Conservation (phyloP, 169 alveolate genomes). For the Pseudocohnilembus persalinus region DNA sequence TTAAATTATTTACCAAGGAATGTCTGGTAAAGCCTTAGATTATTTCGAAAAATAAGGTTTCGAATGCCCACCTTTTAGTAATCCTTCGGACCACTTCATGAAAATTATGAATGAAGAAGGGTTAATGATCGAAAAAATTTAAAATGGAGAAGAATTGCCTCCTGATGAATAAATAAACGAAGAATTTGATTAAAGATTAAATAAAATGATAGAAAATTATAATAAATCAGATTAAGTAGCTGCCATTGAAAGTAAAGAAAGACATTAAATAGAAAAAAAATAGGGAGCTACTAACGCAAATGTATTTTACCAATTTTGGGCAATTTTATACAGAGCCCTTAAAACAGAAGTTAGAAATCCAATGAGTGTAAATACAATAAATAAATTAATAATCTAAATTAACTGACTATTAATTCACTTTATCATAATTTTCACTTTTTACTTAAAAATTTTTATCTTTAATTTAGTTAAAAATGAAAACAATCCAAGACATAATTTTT, state of each 20-base stretch:
- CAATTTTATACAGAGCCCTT: slow-evolving; percentile 27
- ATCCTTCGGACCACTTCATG: slow-evolving; percentile 77
- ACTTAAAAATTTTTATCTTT: slow-evolving; percentile 6
- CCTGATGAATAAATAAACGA: slow-evolving; percentile 29
- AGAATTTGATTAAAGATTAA: slow-evolving; percentile 47
- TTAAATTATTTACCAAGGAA: slow-evolving; percentile 61
- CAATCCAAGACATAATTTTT: slow-evolving; percentile 30
- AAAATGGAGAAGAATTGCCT: slow-evolving; percentile 44
- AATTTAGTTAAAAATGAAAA: slow-evolving; percentile 21
- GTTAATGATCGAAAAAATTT: slow-evolving; percentile 42
- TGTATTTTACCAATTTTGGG: slow-evolving; percentile 13
- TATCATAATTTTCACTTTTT: background rate
- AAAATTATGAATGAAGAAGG: slow-evolving; percentile 63
- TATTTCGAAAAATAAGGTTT: slow-evolving; percentile 62
- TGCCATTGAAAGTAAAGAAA: slow-evolving; percentile 3
- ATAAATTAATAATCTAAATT: too few relatives aligned
- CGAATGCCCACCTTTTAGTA: slow-evolving; percentile 57
- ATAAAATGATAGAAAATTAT: slow-evolving; percentile 25
- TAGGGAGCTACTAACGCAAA: slow-evolving; percentile 30
- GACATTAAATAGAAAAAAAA: slow-evolving; percentile 2
- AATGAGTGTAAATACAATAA: slow-evolving; percentile 37
- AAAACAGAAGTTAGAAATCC: slow-evolving; percentile 44
- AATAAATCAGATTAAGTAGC: slow-evolving; percentile 13
- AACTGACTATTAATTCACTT: background rate
- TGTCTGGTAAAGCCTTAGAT: slow-evolving; percentile 45